Percentiles rank a stretch among this genome's conserved stretches.
These are phyloP conservation scores for Pseudonitzschia delicatissima DNA, from an alignment of 108 stramenopile species.

Conservation along the genomic window DNA sequence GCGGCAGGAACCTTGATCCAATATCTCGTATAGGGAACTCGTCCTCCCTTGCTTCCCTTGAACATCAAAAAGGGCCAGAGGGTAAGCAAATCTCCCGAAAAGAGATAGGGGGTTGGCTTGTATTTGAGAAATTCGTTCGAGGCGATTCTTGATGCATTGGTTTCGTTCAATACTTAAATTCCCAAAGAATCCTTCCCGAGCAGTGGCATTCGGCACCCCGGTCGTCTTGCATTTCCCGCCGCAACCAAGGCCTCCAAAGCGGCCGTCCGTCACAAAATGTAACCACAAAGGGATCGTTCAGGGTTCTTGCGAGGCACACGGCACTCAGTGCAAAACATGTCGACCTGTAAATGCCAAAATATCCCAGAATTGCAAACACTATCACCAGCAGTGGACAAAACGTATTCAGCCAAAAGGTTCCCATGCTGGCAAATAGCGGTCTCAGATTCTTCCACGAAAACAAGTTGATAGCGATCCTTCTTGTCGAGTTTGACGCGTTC, in stretches of 20 bases:
- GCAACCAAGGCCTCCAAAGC: background rate
- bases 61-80: background rate
- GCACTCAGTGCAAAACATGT: background rate
- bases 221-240: background rate
- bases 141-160: background rate
- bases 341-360: background rate
- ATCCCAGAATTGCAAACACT: background rate
- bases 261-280: background rate
- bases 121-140: background rate
- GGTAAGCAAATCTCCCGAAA: background rate
- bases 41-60: background rate
- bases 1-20: conserved; percentile 1
- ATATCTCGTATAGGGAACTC: background rate
- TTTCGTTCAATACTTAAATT: background rate
- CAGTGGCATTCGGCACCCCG: background rate
- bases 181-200: background rate
- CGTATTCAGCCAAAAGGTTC: background rate
- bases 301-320: background rate
- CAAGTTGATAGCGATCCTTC: background rate
- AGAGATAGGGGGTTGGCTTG: background rate
- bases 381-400: background rate
- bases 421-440: background rate
- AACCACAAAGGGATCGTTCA: background rate
- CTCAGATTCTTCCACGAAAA: background rate
- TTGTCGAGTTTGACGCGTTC: background rate